Evolutionary conservation across 805 yeast species (phyloP).

Genomic region (Metschnikowia bowlesiae): DNA sequence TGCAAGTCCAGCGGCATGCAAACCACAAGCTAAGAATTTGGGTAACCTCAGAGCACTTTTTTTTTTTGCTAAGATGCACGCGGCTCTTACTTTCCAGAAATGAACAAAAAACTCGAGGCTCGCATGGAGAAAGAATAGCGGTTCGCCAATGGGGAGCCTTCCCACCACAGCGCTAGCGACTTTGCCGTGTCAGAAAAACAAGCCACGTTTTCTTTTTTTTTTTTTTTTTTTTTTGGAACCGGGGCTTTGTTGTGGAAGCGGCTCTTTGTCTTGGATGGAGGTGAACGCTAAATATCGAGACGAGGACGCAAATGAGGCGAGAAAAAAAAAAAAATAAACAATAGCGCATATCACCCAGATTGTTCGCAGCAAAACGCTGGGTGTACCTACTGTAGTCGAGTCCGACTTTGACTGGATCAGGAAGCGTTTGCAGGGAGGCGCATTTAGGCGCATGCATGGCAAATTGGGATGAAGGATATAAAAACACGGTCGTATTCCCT

Average conservation of each 20-base stretch:
- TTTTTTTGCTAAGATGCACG: neutral
- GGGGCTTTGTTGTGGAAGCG: neutral
- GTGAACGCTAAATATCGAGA: neutral
- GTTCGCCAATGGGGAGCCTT: neutral
- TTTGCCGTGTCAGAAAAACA: too few relatives aligned
- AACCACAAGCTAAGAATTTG: neutral
- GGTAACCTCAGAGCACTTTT: neutral
- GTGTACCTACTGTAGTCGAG: neutral
- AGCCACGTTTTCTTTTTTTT: too few relatives aligned
- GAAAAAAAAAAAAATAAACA: neutral
- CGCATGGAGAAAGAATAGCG: neutral
- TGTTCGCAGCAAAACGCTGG: neutral
- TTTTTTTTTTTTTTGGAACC: too few relatives aligned
- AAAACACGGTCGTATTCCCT: neutral
- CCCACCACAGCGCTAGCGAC: too few relatives aligned
- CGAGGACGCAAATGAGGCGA: neutral
- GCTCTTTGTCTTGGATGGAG: neutral
- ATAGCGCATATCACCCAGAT: neutral
- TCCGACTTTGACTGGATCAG: neutral
- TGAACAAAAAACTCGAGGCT: neutral
- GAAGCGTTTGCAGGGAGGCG: slow-evolving; percentile 3
- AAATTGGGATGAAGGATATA: slow-evolving; percentile 1
- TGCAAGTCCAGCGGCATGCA: neutral
- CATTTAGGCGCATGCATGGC: slow-evolving; percentile 2
- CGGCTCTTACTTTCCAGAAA: neutral